Conservation (phyloP, 164 flowering plant species). For the Macadamia tetraphylla region DNA sequence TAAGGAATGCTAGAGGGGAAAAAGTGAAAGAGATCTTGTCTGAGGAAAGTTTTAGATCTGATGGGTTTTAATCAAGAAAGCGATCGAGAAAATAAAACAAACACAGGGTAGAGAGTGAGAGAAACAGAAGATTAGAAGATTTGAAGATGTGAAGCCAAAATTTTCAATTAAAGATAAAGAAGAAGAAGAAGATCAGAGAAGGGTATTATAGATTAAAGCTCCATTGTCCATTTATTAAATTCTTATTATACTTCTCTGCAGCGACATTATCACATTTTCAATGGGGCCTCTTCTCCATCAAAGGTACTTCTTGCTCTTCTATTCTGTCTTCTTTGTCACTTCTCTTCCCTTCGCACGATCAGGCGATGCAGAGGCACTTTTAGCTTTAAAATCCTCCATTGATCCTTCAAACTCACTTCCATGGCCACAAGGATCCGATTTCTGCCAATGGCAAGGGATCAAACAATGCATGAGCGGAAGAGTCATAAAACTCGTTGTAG, state of each 20-base stretch:
- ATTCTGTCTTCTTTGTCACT: conserved; percentile 2
- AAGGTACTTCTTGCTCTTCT: conserved; percentile 8
- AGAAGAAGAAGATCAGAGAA: conserved; percentile 2
- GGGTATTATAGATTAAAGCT: not conserved
- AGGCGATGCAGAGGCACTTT: conserved; percentile 42
- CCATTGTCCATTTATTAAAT: too few species aligned
- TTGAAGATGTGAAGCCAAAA: not conserved
- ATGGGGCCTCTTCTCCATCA: conserved; percentile 13
- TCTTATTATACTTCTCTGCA: too few species aligned
- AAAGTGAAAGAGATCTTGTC: not conserved
- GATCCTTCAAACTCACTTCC: conserved; percentile 41
- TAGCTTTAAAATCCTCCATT: conserved; percentile 35
- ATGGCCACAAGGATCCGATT: conserved; percentile 31
- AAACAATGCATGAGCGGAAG: conserved; percentile 62
- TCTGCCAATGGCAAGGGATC: conserved; percentile 68
- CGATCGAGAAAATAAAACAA: not conserved
- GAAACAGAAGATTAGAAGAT: not conserved
- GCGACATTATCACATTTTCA: too few species aligned
- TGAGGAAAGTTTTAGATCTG: conserved; percentile 2
- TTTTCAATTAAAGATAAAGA: not conserved
- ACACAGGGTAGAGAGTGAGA: not conserved
- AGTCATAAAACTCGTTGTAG: conserved; percentile 72
- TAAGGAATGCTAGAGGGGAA: not conserved
- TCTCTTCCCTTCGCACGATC: conserved; percentile 23
- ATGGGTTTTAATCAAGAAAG: conserved; percentile 5